These are phyloP conservation scores for Termitomyces titanicus DNA, from an alignment of 768 basidiomycete genomes.

Conservation along the genomic window DNA sequence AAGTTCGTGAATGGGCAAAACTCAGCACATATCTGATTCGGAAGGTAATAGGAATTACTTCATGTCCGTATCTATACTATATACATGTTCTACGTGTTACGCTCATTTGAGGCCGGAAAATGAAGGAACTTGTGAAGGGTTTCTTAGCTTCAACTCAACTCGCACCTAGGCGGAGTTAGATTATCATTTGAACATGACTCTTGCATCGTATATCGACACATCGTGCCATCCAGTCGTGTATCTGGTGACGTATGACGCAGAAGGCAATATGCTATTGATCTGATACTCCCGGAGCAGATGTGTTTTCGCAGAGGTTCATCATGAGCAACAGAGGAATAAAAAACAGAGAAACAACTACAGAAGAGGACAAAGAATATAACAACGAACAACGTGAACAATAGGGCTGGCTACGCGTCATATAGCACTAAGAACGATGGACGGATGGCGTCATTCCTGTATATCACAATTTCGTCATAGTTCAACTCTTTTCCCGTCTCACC, in stretches of 20 bases:
- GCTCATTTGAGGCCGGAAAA: too few relatives aligned
- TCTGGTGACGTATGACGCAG: constrained; percentile 58
- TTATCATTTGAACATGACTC: constrained; percentile 69
- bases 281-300: too few relatives aligned
- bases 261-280: neutral
- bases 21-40: constrained; percentile 70
- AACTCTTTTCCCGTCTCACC: constrained; percentile 64
- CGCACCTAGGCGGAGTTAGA: constrained; percentile 62
- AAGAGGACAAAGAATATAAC: neutral
- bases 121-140: too few relatives aligned
- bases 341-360: neutral
- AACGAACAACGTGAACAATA: neutral
- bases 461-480: constrained; percentile 70
- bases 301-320: too few relatives aligned
- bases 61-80: too few relatives aligned
- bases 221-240: constrained; percentile 74
- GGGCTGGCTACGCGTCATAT: constrained; percentile 45
- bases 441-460: constrained; percentile 70
- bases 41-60: constrained; percentile 40
- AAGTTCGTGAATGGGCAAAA: constrained; percentile 58
- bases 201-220: constrained; percentile 64
- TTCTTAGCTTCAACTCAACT: too few relatives aligned
- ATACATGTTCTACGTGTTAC: neutral
- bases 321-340: neutral
- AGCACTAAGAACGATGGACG: constrained; percentile 68